A percentile compares a stretch with the other conserved stretches of the same genome.
phyloP scores from a whole-genome alignment of 2,329 filamentous ascomycete species.

The Epichloe sibirici region DNA sequence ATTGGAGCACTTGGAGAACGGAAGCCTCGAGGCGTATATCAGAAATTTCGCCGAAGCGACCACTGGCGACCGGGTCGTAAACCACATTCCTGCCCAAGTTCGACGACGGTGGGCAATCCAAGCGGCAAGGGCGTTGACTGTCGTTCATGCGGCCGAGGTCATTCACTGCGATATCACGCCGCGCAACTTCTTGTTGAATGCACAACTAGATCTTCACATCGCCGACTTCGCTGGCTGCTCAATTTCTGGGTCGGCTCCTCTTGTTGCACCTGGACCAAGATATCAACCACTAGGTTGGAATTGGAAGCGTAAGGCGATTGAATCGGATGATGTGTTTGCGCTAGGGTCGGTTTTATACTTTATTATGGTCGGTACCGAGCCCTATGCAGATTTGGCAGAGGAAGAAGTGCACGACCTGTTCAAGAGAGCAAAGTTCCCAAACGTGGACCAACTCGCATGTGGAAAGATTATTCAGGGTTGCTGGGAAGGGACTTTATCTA shows the following conservation, averaged over 20 bases:
- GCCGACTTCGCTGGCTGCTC: conserved; percentile 24
- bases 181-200: conserved; percentile 25
- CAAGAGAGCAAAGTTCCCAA: too few species aligned
- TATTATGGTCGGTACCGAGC: conserved; percentile 17
- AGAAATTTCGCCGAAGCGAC: too few species aligned
- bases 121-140: too few species aligned
- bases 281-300: conserved; percentile 14
- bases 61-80: too few species aligned
- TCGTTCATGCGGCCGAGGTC: conserved; percentile 8
- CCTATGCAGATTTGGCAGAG: background rate
- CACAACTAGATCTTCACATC: conserved; percentile 21
- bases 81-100: too few species aligned
- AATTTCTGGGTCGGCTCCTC: conserved; percentile 13
- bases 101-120: too few species aligned
- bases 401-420: background rate
- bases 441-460: too few species aligned
- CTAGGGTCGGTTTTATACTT: conserved; percentile 23
- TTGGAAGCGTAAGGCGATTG: conserved; percentile 14
- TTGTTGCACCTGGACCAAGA: conserved; percentile 12
- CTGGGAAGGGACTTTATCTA: too few species aligned
- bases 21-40: too few species aligned
- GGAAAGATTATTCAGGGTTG: too few species aligned
- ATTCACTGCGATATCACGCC: conserved; percentile 28
- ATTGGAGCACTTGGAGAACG: too few species aligned
- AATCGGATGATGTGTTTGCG: conserved; percentile 20